Percentiles rank a stretch among this genome's conserved stretches.
These are phyloP conservation scores for Ensete ventricosum DNA, from an alignment of 176 grass and related monocot species.

Conservation along the genomic window DNA sequence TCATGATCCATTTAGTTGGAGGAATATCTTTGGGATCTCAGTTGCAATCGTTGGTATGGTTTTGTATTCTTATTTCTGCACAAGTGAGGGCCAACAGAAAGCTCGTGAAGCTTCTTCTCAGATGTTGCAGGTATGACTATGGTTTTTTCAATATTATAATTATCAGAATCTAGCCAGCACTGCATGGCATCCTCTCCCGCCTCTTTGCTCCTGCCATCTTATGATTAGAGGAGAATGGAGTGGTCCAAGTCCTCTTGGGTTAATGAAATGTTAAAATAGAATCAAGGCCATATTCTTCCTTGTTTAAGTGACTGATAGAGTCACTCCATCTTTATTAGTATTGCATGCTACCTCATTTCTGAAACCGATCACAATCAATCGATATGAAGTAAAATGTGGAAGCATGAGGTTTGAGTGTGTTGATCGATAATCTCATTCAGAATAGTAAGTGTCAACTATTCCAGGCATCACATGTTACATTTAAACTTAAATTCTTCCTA, in stretches of 20 bases:
- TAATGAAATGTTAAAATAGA: too few relatives aligned
- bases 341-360: background rate
- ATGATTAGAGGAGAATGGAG: background rate
- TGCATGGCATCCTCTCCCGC: too few relatives aligned
- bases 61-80: constrained; percentile 85
- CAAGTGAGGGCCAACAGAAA: constrained; percentile 53
- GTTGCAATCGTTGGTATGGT: constrained; percentile 91
- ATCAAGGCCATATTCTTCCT: too few relatives aligned
- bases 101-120: constrained; percentile 58
- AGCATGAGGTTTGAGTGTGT: too few relatives aligned
- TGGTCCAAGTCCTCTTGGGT: too few relatives aligned
- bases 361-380: too few relatives aligned
- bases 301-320: too few relatives aligned
- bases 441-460: too few relatives aligned
- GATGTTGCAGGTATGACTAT: constrained; percentile 50
- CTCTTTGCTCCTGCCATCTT: background rate
- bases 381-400: too few relatives aligned
- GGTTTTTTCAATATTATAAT: background rate
- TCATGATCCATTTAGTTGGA: constrained; percentile 96
- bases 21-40: constrained; percentile 89
- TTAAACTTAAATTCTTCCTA: too few relatives aligned
- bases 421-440: too few relatives aligned
- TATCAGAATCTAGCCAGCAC: background rate
- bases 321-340: background rate
- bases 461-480: too few relatives aligned